Base-by-base conservation (phyloP, 805 yeast species). In the Candida maris region DNA sequence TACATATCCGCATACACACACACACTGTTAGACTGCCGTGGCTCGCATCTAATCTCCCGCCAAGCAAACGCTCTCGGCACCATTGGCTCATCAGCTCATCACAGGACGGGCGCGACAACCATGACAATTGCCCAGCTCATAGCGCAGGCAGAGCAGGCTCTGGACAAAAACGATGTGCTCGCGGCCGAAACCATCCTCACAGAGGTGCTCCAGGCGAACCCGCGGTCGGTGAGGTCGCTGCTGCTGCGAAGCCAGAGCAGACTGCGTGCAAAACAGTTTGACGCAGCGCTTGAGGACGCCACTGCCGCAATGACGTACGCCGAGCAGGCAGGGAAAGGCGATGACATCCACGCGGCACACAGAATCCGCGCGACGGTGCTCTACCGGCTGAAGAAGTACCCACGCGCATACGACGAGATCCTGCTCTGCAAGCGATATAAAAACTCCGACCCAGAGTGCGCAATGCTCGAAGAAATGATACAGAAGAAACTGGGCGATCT, bases 171-270 rank as follows among this genome's bases (percentile, higher is more conserved):
- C 23, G 68, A 76, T 12, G 70, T 64, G 20, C 56, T 57, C 8
- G 54, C 61, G 5, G 85, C 85, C 1, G 53, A 75, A 17, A 47
- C 57, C 7, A 30, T 54, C 6, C 67, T 67, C 32, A 59, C 68
- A 4, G 41, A 49, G 0, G 71, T 76, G 0, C 46, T 79, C 14
- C 50, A 50, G 9, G 68, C 68, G 30, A 57, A 67, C 31, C 69
- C 76, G 1, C 55, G 54, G 3, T 71, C 80, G 13, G 65, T 73
- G 32, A 61, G 56, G 27, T 75, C 82, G 0, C 61, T 65, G 14
- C 39, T 73, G 3, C 68, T 77, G 43, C 56, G 79, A 39, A 64
- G 82, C 9, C 71, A 68, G 13, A 67, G 73, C 4, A 61, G 71
- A 44, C 71, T 71, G 42, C 71, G 75, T 46, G 48, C 68, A 30